phyloP scores from a whole-genome alignment of 2,329 filamentous ascomycete genomes.

The Colletotrichum limetticola region DNA sequence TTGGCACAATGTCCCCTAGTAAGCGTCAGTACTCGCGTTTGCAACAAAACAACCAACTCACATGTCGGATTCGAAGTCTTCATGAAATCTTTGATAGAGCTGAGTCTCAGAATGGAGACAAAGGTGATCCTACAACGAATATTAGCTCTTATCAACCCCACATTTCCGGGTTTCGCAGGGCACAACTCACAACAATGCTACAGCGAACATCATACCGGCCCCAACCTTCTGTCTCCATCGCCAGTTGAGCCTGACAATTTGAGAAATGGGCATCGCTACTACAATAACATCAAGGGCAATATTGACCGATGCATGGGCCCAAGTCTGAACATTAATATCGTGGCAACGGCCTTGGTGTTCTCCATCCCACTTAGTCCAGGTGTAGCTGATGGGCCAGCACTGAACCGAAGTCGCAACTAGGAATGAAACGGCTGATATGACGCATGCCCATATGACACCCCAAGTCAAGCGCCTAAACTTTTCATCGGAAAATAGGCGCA shows the following conservation, averaged over 20 bases:
- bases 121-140: background rate
- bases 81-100: slow-evolving; percentile 20
- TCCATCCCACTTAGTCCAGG: slow-evolving; percentile 63
- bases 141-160: background rate
- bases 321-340: slow-evolving; percentile 56
- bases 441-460: slow-evolving; percentile 49
- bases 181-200: slow-evolving; percentile 11
- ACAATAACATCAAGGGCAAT: slow-evolving; percentile 61
- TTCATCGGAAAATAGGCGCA: slow-evolving; percentile 57
- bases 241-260: slow-evolving; percentile 50
- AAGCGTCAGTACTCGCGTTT: no score
- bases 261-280: slow-evolving; percentile 56
- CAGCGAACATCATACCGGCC: slow-evolving; percentile 55
- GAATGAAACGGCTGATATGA: slow-evolving; percentile 49
- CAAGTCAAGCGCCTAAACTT: slow-evolving; percentile 49
- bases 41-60: background rate
- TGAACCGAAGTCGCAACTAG: slow-evolving; percentile 54
- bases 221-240: slow-evolving; percentile 55
- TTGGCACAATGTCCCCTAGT: slow-evolving; percentile 21
- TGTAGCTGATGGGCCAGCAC: slow-evolving; percentile 57
- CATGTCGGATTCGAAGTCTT: slow-evolving; percentile 28
- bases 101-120: slow-evolving; percentile 1
- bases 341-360: slow-evolving; percentile 56
- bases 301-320: slow-evolving; percentile 58
- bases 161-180: background rate